Evolutionary conservation across 768 basidiomycete genomes (phyloP).

Genomic region (Leccinellum albellum): DNA sequence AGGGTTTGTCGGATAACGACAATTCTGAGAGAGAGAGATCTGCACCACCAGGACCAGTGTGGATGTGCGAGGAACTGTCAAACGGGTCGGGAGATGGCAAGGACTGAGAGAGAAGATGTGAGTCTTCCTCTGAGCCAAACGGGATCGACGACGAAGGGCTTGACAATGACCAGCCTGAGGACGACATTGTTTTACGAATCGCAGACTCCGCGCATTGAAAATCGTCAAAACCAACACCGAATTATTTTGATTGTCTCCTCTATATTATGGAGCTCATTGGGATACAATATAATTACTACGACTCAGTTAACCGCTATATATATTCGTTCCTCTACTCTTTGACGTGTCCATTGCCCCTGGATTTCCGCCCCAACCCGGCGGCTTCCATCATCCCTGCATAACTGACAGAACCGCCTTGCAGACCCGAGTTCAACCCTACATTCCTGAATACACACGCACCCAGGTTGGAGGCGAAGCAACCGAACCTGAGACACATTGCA

Average conservation of each 20-base stretch:
- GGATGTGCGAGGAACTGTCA: constrained; percentile 28
- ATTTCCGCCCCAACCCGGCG: constrained; percentile 8
- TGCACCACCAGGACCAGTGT: constrained; percentile 42
- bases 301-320: neutral
- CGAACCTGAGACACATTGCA: constrained; percentile 12
- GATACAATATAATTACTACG: neutral
- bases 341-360: constrained; percentile 7
- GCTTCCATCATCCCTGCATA: constrained; percentile 22
- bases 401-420: constrained; percentile 11
- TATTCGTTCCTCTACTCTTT: constrained; percentile 9
- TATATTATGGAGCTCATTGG: neutral
- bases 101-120: constrained; percentile 48
- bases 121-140: constrained; percentile 23
- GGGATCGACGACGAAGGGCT: constrained; percentile 29
- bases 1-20: constrained; percentile 38
- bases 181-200: constrained; percentile 17
- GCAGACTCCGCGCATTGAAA: too few relatives aligned
- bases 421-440: constrained; percentile 21
- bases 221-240: too few relatives aligned
- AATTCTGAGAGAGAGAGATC: constrained; percentile 60
- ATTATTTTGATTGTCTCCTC: too few relatives aligned
- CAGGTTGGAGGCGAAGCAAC: constrained; percentile 22
- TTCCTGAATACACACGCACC: constrained; percentile 19
- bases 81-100: constrained; percentile 33
- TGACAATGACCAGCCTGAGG: constrained; percentile 31